phyloP scores from a whole-genome alignment of 208 protist genomes.

The Leishmania martiniquensis region DNA sequence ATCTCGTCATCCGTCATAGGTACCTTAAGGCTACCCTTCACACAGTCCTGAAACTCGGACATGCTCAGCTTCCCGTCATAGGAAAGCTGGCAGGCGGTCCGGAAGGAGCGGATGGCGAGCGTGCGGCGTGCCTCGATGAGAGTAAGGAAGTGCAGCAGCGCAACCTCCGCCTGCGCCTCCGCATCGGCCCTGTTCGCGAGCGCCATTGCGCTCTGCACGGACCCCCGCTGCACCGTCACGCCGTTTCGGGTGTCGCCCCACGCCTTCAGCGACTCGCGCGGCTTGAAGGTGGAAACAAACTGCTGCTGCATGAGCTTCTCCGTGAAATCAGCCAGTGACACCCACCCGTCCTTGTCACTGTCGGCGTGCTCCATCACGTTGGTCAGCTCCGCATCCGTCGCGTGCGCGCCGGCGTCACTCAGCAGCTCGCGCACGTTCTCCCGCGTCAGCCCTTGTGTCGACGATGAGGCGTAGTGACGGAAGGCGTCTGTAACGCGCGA shows the following conservation, averaged over 20 bases:
- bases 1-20: constrained; percentile 73
- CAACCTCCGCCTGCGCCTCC: constrained; percentile 49
- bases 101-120: constrained; percentile 76
- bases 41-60: constrained; percentile 64
- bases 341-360: constrained; percentile 73
- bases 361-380: constrained; percentile 73
- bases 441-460: constrained; percentile 51
- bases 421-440: constrained; percentile 71
- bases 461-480: constrained; percentile 72
- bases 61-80: constrained; percentile 86
- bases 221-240: constrained; percentile 34
- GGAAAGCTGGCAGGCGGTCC: constrained; percentile 45
- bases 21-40: constrained; percentile 64
- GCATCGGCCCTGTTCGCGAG: constrained; percentile 38
- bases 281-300: constrained; percentile 81
- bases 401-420: constrained; percentile 49
- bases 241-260: constrained; percentile 25
- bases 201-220: constrained; percentile 50
- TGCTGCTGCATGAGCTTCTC: constrained; percentile 78
- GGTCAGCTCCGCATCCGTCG: constrained; percentile 52
- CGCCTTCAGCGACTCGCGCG: constrained; percentile 29
- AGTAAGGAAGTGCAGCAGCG: constrained; percentile 73
- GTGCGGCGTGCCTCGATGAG: constrained; percentile 76
- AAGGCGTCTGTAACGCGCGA: constrained; percentile 78
- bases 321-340: constrained; percentile 84